Base-by-base conservation (phyloP, 306 rosid species). In the Vigna mungo region DNA sequence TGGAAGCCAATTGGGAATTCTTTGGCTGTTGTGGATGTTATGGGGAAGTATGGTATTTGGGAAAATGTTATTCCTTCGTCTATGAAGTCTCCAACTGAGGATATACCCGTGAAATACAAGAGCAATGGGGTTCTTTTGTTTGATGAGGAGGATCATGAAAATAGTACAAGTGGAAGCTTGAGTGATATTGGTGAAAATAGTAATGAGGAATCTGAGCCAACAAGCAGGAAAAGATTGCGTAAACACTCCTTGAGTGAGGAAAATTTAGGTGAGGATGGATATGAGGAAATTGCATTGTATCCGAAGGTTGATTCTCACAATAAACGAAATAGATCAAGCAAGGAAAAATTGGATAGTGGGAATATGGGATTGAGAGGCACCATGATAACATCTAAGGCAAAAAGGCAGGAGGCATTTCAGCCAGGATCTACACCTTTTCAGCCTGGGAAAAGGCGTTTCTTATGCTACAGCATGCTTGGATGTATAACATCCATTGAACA, bases 381-480 rank as follows among this genome's bases (percentile, higher is more conserved):
- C 47, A 53, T 77, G 80, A 62, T 72, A 58, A 68, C 86, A 54
- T 67, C 83, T 30, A 88, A 78, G 81, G 0, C 79, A 11, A 92
- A 84, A 85, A 85, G 87, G 92, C 99, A 91, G 82, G 97, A 81
- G 81, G 88, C 97, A 69, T 95, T 92, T 90, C 99, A 95, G 81
- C 90, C 97, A 37, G 97, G 99, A 34, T 85, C 93, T 6, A 92
- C 98, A 75, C 99, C 97, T 23, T 75, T 79, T 59, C 97, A 86
- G 86, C 87, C 88, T 17, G 99, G 91, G 60, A 92, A 89, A 80
- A 90, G 92, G 80, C 96, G 84, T 54, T 92, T 95, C 86, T 81
- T 95, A 80, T 95, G 97, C 86, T 95, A 92, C 86, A 95, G 85
- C 81, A 90, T 95, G 98, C 92, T 91, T 70, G 99, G 99, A 77